A percentile compares a stretch with the other conserved stretches of the same genome.
Evolutionary conservation across 192 early-diverging fungal species (phyloP).

Genomic region (Cetraspora pellucida): DNA sequence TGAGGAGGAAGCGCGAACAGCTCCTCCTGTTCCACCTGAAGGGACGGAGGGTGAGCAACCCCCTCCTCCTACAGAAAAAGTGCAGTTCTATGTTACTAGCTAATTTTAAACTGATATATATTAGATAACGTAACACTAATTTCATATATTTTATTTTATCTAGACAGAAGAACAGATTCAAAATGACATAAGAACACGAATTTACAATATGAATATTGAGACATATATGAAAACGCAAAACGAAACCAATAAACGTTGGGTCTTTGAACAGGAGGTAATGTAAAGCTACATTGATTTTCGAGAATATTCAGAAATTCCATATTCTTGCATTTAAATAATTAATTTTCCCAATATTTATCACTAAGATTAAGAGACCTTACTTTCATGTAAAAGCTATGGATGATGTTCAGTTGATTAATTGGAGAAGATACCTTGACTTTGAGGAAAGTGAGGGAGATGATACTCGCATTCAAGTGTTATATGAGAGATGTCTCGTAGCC

Average conservation of each 20-base stretch:
- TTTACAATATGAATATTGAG: conserved; percentile 57
- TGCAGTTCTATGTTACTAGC: not conserved
- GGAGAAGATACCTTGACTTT: conserved; percentile 76
- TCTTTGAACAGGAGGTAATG: conserved; percentile 63
- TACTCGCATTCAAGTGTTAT: conserved; percentile 61
- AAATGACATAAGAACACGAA: conserved; percentile 53
- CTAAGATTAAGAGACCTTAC: conserved; percentile 71
- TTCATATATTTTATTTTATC: conserved; percentile 1
- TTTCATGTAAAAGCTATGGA: conserved; percentile 82
- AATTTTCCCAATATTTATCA: not conserved
- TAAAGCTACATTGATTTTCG: not conserved
- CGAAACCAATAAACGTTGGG: conserved; percentile 74
- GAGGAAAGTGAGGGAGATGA: conserved; percentile 63
- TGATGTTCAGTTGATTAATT: conserved; percentile 66
- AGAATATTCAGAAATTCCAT: not conserved
- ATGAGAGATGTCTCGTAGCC: conserved; percentile 74
- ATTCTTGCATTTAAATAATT: not conserved
- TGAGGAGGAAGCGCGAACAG: conserved; percentile 39
- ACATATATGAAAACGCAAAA: conserved; percentile 68
- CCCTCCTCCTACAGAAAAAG: conserved; percentile 18
- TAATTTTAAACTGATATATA: not conserved
- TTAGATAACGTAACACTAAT: not conserved
- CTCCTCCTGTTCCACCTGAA: conserved; percentile 23
- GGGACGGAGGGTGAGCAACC: conserved; percentile 28
- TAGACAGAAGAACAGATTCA: conserved; percentile 61